phyloP scores from a whole-genome alignment of 345 rosid genomes.

The Gossypium sturtianum region DNA sequence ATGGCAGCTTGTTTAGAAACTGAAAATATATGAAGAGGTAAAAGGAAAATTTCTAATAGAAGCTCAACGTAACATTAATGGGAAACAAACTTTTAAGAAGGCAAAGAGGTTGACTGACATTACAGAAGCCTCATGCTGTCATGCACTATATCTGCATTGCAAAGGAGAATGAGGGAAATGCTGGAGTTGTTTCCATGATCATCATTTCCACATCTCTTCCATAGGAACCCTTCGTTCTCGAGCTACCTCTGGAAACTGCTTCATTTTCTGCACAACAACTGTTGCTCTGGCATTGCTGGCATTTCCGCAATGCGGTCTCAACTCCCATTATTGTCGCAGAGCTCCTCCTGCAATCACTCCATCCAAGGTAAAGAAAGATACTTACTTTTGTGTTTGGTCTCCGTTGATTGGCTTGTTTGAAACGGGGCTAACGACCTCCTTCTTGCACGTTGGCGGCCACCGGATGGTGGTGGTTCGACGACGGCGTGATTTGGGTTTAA shows the following conservation, averaged over 20 bases:
- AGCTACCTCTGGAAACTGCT: constrained; percentile 77
- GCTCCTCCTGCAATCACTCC: no score
- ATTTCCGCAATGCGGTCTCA: constrained; percentile 72
- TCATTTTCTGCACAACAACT: constrained; percentile 68
- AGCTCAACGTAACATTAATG: neutral
- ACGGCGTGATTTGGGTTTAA: no score
- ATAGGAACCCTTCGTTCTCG: constrained; percentile 84
- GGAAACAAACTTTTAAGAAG: neutral
- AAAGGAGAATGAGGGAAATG: neutral
- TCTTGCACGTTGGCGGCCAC: no score
- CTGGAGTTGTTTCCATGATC: neutral
- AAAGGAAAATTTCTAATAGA: neutral
- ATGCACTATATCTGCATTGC: neutral
- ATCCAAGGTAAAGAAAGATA: no score
- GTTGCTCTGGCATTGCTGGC: constrained; percentile 90
- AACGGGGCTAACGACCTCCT: no score
- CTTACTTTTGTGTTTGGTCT: no score
- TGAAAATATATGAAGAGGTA: neutral
- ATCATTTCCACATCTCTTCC: constrained; percentile 86
- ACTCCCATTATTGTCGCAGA: constrained; percentile 88
- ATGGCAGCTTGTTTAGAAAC: no score
- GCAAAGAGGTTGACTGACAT: neutral
- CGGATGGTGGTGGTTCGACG: no score
- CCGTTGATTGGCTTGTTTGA: no score
- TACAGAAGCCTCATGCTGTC: no score